Conservation (phyloP, 2,329 filamentous ascomycete genomes). For the Parastagonospora avenae region DNA sequence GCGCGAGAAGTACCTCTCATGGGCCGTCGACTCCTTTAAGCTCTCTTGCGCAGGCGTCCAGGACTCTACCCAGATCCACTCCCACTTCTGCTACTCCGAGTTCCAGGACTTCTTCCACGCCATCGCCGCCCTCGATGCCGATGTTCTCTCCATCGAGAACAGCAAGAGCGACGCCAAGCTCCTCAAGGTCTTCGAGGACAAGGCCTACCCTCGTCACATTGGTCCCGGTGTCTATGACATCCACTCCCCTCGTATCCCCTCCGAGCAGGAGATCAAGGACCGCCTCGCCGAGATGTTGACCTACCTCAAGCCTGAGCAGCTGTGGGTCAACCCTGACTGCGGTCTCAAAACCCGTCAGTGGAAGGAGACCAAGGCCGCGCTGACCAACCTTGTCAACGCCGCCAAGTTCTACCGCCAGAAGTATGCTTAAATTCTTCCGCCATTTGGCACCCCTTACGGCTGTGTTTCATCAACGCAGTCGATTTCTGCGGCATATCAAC, state of each 20-base stretch:
- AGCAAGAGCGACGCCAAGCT: slow-evolving; percentile 99
- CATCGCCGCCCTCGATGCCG: slow-evolving; percentile 95
- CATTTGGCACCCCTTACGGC: slow-evolving; percentile 26
- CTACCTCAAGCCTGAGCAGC: slow-evolving; percentile 94
- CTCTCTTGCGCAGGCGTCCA: slow-evolving; percentile 90
- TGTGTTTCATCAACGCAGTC: slow-evolving; percentile 41
- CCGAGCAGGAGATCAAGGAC: slow-evolving; percentile 97
- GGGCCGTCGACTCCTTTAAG: slow-evolving; percentile 98
- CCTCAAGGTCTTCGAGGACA: slow-evolving; percentile 96
- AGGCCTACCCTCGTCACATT: slow-evolving; percentile 96
- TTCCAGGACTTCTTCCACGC: slow-evolving; percentile 99
- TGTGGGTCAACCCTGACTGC: slow-evolving; percentile 99
- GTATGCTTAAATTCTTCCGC: slow-evolving; percentile 61
- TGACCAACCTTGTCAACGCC: slow-evolving; percentile 96
- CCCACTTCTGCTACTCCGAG: slow-evolving; percentile 99
- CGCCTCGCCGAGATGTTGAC: slow-evolving; percentile 97
- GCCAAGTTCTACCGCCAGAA: slow-evolving; percentile 96
- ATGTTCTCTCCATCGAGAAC: slow-evolving; percentile 99
- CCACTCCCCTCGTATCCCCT: slow-evolving; percentile 96
- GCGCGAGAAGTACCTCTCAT: slow-evolving; percentile 94
- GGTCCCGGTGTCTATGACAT: slow-evolving; percentile 99
- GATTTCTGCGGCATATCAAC: slow-evolving; percentile 45
- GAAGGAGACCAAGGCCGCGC: slow-evolving; percentile 96
- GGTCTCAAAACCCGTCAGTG: slow-evolving; percentile 99
- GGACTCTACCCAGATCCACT: slow-evolving; percentile 99